Conservation (phyloP, 768 basidiomycete genomes). For the Auriscalpium vulgare region DNA sequence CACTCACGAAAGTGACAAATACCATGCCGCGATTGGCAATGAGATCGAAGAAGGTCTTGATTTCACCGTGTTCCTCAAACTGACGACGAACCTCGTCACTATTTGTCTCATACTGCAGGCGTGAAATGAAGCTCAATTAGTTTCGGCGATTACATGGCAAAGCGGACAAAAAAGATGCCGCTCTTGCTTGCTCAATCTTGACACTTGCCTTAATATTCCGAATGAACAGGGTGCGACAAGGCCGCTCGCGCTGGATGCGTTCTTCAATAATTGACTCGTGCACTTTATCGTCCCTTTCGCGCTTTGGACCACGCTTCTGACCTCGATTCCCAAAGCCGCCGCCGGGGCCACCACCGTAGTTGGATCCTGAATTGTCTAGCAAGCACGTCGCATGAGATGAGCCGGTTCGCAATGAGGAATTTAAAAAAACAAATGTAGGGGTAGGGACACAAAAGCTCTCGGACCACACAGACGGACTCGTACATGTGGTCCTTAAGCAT, state of each 20-base stretch:
- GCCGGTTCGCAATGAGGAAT: conserved; percentile 8
- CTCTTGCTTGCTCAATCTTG: background rate
- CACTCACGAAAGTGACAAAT: conserved; percentile 94
- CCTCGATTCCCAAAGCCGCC: conserved; percentile 29
- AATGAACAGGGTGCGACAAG: conserved; percentile 93
- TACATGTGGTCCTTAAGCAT: background rate
- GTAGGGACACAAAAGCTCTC: background rate
- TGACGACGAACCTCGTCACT: conserved; percentile 76
- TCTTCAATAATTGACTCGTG: conserved; percentile 92
- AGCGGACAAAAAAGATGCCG: background rate
- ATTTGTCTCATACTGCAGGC: conserved; percentile 74
- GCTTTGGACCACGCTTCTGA: conserved; percentile 45
- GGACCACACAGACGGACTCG: background rate
- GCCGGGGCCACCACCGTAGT: conserved; percentile 44
- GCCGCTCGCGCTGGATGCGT: conserved; percentile 87
- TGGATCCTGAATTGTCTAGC: conserved; percentile 56
- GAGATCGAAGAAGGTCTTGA: conserved; percentile 96
- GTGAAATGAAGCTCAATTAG: conserved; percentile 3
- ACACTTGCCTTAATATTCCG: conserved; percentile 94
- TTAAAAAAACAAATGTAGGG: conserved; percentile 9
- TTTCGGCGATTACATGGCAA: conserved; percentile 1
- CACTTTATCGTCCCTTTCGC: conserved; percentile 82
- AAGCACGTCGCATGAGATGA: conserved; percentile 16
- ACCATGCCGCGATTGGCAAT: conserved; percentile 96
- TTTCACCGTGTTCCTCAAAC: conserved; percentile 92